Evolutionary conservation across 108 stramenopile genomes (phyloP).

Genomic region (Schizochytrium sp.): DNA sequence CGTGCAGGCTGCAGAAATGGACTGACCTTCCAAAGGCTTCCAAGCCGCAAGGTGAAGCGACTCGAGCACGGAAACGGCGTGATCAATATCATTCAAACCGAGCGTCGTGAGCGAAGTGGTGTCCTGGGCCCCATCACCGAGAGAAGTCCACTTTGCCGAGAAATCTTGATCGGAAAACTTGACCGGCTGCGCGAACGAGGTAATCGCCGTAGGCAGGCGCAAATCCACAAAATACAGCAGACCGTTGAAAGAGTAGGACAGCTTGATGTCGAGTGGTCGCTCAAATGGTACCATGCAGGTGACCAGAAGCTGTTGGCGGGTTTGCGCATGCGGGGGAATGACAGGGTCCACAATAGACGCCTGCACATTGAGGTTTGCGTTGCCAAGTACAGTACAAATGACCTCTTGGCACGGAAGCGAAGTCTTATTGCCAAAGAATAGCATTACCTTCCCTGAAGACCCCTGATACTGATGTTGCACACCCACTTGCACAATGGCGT

Average conservation of each 20-base stretch:
- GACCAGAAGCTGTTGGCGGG: neutral
- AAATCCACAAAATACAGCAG: neutral
- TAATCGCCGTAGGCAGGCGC: neutral
- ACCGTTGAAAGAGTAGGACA: neutral
- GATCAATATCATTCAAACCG: neutral
- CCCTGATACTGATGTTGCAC: neutral
- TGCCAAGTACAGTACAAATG: neutral
- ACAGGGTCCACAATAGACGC: neutral
- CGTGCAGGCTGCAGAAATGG: neutral
- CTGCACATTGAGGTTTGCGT: neutral
- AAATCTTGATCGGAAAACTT: neutral
- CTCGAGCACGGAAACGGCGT: neutral
- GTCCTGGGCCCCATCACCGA: neutral
- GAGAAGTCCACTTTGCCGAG: neutral
- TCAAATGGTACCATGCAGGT: neutral
- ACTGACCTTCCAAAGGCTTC: neutral
- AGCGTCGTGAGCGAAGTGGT: neutral
- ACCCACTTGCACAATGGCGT: neutral
- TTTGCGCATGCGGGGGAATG: neutral
- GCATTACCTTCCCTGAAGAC: neutral
- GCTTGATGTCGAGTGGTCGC: neutral
- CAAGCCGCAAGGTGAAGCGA: neutral
- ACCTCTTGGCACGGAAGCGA: neutral
- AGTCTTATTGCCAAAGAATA: slow-evolving; percentile 2
- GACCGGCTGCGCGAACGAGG: neutral